These are phyloP conservation scores for Sporothrix luriei DNA, from an alignment of 2,329 filamentous ascomycete genomes.

Conservation along the genomic window DNA sequence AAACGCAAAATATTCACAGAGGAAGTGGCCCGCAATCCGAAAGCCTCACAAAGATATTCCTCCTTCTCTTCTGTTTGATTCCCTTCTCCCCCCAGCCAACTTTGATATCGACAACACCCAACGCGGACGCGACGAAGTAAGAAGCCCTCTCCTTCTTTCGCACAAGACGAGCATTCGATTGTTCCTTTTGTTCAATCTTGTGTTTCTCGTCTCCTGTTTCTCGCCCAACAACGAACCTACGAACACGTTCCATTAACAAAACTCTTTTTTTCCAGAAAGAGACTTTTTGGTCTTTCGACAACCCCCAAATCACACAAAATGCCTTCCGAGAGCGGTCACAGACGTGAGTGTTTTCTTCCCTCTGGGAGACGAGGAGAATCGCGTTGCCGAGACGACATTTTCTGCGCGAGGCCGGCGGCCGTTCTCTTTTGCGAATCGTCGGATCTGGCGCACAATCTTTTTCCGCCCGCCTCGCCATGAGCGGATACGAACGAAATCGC, in stretches of 20 bases:
- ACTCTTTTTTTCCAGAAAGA: slow-evolving; percentile 39
- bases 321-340: slow-evolving; percentile 85
- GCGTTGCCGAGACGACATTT: neutral
- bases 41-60: slow-evolving; percentile 33
- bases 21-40: slow-evolving; percentile 32
- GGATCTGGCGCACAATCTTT: slow-evolving; percentile 13
- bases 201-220: slow-evolving; percentile 45
- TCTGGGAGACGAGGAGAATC: neutral
- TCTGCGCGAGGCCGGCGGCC: neutral
- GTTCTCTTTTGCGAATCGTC: neutral
- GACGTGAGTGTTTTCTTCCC: slow-evolving; percentile 66
- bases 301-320: slow-evolving; percentile 59
- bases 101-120: slow-evolving; percentile 34
- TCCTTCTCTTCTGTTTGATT: slow-evolving; percentile 31
- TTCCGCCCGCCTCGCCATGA: neutral
- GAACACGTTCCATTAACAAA: slow-evolving; percentile 42
- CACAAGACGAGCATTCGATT: slow-evolving; percentile 10
- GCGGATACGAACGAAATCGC: neutral
- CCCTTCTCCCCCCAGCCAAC: slow-evolving; percentile 33
- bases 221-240: neutral
- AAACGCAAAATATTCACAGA: slow-evolving; percentile 34
- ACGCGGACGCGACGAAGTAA: slow-evolving; percentile 37
- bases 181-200: neutral
- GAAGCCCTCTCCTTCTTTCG: slow-evolving; percentile 10
- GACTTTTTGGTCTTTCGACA: slow-evolving; percentile 31